Evolutionary conservation across 208 protist species (phyloP), one percentile per base, ranked within the genome.

Genomic region (Trypanosoma congolense): DNA sequence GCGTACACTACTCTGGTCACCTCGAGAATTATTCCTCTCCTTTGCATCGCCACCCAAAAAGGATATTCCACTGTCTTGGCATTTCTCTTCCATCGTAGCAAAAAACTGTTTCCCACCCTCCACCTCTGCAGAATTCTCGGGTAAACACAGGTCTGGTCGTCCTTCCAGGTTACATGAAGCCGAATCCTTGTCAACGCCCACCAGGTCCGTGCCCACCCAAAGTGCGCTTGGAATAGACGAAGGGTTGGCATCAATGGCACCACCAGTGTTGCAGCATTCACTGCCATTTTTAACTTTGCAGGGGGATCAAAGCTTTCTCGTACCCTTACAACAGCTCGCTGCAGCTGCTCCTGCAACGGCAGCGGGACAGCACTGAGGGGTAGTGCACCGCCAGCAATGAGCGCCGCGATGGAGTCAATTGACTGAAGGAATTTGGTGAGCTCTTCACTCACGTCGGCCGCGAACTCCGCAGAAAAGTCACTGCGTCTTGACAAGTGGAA

Each of bases 391-490:
- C 86, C 81, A 14, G 78, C 45, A 51, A 93, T 38, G 57, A 93
- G 59, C 12, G 77, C 66, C 2, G 63, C 75, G 47, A 90, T 83
- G 56, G 69, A 88, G 49, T 86, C 86, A 19, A 85, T 70, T 12
- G 82, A 93, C 59, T 88, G 78, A 25, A 93, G 56, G 54, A 75
- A 87, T 25, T 53, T 44, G 5, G 69, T 83, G 41, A 93, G 69
- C 3, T 45, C 60, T 1, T 80, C 75, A 1, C 69, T 40, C 25
- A 93, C 80, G 43, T 93, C 82, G 33, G 73, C 50, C 33, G 74
- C 75, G 38, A 93, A 93, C 69, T 93, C 86, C 0, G 82, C 68
- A 26, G 74, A 74, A 62, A 89, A 93, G 65, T 88, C 79, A 10
- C 71, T 62, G n/a, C 65, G 64, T 55, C 78, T 83, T n/a, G 73